Evolutionary conservation across 2,329 filamentous ascomycete species (phyloP), one percentile per base, ranked within the genome.

Genomic region (Exophiala alcalophila): DNA sequence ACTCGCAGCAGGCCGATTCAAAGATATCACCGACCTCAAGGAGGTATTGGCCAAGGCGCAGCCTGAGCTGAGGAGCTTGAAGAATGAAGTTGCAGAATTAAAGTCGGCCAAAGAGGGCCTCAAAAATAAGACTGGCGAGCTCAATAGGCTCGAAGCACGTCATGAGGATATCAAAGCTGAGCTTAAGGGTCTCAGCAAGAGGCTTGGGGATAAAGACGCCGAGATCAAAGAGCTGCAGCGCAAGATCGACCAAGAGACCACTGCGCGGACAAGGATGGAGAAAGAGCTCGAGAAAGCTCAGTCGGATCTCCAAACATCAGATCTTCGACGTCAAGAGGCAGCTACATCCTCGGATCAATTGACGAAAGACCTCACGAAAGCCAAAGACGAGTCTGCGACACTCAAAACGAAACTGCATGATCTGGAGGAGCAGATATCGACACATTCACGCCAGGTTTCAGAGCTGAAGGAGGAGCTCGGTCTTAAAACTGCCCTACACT

Each of bases 1-100:
- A 64, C 76, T 97, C 9, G 88, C 92, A 0, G 83, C 94, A 48
- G 84, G 79, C 11, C 77, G 92, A 20, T 97, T 89, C 70, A 94
- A 89, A 63, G 90, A 97, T 47, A 70, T 96, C 2, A 83, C 82
- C 0, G 86, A 94, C 19, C 70, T 95, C 31, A 78, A 83, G 14
- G 85, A 91, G 49, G 73, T 90, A 2, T 65, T 96, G 20, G 83
- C 89, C 53, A 94, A 92, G 61, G 78, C 85, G 1, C 90, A 96
- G 59, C 85, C 88, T 0, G 91, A 98, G 64, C 70, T 97, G 16
- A 84, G 83, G 61, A 82, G 71, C 30, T 72, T 97, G 14, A 80
- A 87, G 5, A 80, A 83, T 34, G 90, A 97, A 56, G 82, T 86
- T 20, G 77, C 78, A 0, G 77, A 82, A 27, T 72, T 97, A 23